phyloP scores from a whole-genome alignment of 345 rosid species.

The Corymbia maculata region DNA sequence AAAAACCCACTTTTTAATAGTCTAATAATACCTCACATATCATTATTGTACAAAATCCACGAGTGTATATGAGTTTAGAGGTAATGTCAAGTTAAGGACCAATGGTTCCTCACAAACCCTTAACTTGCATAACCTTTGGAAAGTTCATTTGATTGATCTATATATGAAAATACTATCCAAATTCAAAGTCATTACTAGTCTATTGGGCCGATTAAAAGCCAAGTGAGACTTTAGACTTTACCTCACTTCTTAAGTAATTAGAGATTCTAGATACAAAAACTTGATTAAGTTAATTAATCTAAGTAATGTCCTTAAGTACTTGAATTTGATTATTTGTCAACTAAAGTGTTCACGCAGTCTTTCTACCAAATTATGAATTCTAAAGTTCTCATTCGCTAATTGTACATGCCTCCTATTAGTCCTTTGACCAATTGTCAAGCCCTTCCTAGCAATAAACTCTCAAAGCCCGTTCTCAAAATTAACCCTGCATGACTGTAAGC shows the following conservation, averaged over 20 bases:
- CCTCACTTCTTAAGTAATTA: background rate
- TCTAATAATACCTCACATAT: no score
- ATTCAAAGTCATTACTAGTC: background rate
- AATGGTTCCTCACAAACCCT: background rate
- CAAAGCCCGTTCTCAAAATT: background rate
- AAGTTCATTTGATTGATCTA: background rate
- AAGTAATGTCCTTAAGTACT: fast-evolving
- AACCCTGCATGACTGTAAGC: background rate
- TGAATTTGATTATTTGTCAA: background rate
- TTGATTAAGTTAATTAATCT: fast-evolving
- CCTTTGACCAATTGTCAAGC: background rate
- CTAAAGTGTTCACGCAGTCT: background rate
- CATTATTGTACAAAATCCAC: no score
- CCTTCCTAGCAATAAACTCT: fast-evolving
- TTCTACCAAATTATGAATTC: no score
- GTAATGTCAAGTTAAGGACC: fast-evolving
- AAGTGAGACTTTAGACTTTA: fast-evolving
- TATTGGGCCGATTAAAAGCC: no score
- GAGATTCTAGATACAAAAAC: fast-evolving
- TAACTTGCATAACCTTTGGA: fast-evolving
- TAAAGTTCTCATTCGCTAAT: background rate
- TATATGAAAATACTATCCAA: no score
- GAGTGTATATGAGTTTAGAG: background rate
- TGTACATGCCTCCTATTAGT: background rate
- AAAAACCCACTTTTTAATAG: background rate